These are phyloP conservation scores for Venturiaceae sp. DNA, from an alignment of 2,329 filamentous ascomycete genomes.

Conservation along the genomic window DNA sequence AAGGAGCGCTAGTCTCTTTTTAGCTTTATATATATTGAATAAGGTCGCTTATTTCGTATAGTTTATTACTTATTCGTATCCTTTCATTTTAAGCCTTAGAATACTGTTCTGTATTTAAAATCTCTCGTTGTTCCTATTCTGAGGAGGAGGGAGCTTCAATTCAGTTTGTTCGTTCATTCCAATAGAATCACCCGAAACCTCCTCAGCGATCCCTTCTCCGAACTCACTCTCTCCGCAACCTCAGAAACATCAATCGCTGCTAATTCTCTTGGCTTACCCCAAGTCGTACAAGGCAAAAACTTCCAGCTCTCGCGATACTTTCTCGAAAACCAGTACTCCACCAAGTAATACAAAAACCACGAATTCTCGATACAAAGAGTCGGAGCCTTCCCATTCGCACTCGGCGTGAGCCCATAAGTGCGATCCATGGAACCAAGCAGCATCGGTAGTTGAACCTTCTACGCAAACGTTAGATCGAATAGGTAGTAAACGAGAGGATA, in stretches of 20 bases:
- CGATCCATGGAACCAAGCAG: slow-evolving; percentile 26
- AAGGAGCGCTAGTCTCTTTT: too few relatives aligned
- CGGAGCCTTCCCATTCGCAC: slow-evolving; percentile 17
- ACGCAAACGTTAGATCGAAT: slow-evolving; percentile 8
- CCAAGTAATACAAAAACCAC: slow-evolving; percentile 24
- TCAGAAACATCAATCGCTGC: background rate
- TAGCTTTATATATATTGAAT: too few relatives aligned
- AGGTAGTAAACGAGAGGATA: background rate
- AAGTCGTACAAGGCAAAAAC: slow-evolving; percentile 25
- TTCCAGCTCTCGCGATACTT: slow-evolving; percentile 22
- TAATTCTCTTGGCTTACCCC: slow-evolving; percentile 16
- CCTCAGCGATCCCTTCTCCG: background rate
- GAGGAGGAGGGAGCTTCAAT: too few relatives aligned
- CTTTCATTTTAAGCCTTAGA: too few relatives aligned
- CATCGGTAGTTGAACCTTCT: slow-evolving; percentile 23
- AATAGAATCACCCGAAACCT: background rate
- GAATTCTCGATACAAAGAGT: slow-evolving; percentile 26
- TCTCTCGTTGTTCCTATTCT: too few relatives aligned
- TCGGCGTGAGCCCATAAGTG: slow-evolving; percentile 16
- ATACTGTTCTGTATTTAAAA: too few relatives aligned
- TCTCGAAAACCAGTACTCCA: slow-evolving; percentile 21
- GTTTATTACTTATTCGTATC: too few relatives aligned
- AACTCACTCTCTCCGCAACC: background rate
- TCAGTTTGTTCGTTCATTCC: too few relatives aligned
- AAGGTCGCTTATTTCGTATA: too few relatives aligned